Evolutionary conservation across 1,139 yeast species (phyloP).

Genomic region (Saccharomyces hybrid): DNA sequence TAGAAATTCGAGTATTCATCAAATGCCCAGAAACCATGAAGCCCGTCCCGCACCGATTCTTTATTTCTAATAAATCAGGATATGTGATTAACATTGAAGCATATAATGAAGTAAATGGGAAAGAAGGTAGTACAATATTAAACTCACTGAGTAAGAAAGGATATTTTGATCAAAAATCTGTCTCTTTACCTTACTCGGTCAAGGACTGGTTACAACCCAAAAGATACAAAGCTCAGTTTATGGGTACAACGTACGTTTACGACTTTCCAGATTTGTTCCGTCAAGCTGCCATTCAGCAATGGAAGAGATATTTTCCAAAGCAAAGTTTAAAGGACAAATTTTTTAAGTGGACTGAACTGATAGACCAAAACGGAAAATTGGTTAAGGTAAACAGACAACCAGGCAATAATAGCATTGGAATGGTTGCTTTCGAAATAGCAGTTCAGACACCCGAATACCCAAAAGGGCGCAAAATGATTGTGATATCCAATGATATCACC

Average conservation of each 20-base stretch:
- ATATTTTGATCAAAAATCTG: slow-evolving; percentile 84
- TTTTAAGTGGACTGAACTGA: slow-evolving; percentile 73
- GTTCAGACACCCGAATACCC: slow-evolving; percentile 97
- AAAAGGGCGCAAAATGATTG: slow-evolving; percentile 83
- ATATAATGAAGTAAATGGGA: slow-evolving; percentile 83
- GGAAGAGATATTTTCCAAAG: not conserved
- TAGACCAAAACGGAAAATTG: slow-evolving; percentile 66
- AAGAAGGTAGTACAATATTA: slow-evolving; percentile 90
- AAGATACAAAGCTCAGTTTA: slow-evolving; percentile 94
- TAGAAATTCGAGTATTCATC: slow-evolving; percentile 90
- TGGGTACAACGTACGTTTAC: slow-evolving; percentile 96
- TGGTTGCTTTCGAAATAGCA: slow-evolving; percentile 90
- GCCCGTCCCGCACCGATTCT: slow-evolving; percentile 90
- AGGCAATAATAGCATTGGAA: slow-evolving; percentile 90
- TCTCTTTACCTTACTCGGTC: slow-evolving; percentile 91
- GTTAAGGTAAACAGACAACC: slow-evolving; percentile 92
- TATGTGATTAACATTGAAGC: slow-evolving; percentile 89
- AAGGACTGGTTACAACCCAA: slow-evolving; percentile 97
- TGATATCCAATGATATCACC: slow-evolving; percentile 94
- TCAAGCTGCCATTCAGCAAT: slow-evolving; percentile 29
- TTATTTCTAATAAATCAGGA: slow-evolving; percentile 89
- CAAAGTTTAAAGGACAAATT: slow-evolving; percentile 33
- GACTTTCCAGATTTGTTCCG: slow-evolving; percentile 98
- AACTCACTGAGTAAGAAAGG: slow-evolving; percentile 41
- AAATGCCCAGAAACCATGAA: slow-evolving; percentile 75